Conservation (phyloP, 192 early-diverging fungal species). For the Rhizoclosmatium globosum region DNA sequence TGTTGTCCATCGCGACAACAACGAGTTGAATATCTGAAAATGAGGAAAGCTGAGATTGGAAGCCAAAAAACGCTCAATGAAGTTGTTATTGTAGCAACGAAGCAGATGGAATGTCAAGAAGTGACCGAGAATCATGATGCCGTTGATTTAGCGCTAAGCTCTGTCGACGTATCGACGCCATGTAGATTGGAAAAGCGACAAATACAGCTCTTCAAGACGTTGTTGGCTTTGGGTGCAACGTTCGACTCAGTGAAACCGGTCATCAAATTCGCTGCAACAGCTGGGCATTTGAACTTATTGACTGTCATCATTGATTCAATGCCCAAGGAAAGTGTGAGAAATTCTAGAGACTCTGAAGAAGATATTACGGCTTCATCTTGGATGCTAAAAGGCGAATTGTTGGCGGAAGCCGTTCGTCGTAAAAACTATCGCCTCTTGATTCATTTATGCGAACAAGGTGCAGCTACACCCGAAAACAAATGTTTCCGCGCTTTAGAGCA, state of each 20-base stretch:
- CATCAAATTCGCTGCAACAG: conserved; percentile 27
- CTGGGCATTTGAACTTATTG: conserved; percentile 24
- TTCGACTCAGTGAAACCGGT: background rate
- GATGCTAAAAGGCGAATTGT: conserved; percentile 5
- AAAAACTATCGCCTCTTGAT: conserved; percentile 33
- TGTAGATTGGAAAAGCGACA: background rate
- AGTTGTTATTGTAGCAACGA: conserved; percentile 17
- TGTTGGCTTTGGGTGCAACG: background rate
- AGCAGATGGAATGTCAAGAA: background rate
- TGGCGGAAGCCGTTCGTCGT: conserved; percentile 14
- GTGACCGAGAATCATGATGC: background rate
- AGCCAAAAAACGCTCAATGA: background rate
- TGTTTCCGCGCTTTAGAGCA: conserved; percentile 17
- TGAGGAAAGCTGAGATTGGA: conserved; percentile 17
- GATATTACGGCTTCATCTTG: background rate
- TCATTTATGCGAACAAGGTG: conserved; percentile 20
- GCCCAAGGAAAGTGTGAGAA: background rate
- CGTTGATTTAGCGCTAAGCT: background rate
- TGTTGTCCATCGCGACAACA: background rate
- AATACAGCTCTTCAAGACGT: background rate
- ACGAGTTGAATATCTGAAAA: background rate
- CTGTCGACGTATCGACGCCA: background rate
- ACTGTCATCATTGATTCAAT: background rate
- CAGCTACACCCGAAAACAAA: conserved; percentile 13
- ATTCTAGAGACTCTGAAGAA: background rate